phyloP scores from a whole-genome alignment of 139 green algal species.

The Closterium sp. region DNA sequence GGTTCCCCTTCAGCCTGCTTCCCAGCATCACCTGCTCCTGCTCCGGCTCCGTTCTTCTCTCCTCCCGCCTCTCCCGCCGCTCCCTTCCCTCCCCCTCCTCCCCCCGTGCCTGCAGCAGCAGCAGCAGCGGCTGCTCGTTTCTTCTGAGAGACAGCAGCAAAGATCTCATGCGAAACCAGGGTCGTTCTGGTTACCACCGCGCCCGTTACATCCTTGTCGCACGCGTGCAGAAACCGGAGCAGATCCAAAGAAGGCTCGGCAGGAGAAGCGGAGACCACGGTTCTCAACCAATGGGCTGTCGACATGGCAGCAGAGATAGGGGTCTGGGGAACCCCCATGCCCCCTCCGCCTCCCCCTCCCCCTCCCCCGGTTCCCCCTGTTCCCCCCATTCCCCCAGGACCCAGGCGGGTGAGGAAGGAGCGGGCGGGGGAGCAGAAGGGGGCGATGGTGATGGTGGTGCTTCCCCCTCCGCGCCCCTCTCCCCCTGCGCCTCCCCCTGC shows the following conservation, averaged over 20 bases:
- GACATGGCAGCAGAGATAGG: not conserved
- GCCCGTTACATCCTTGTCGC: not conserved
- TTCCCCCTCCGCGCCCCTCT: not conserved
- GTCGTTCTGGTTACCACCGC: not conserved
- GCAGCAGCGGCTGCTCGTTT: not conserved
- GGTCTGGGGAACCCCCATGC: not conserved
- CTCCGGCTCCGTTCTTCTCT: not conserved
- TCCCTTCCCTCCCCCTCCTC: not conserved
- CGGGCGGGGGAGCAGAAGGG: not conserved
- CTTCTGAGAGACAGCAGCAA: not conserved
- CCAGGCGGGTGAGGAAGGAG: not conserved
- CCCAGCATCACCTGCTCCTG: not conserved
- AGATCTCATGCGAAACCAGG: constrained; percentile 1
- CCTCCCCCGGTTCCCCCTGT: not conserved
- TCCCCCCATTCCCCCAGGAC: not conserved
- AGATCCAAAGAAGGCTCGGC: not conserved
- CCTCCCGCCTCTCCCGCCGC: not conserved
- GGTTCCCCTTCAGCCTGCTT: not conserved
- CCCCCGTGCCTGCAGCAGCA: not conserved
- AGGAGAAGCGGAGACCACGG: not conserved
- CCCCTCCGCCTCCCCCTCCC: not conserved
- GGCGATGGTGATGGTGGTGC: not conserved
- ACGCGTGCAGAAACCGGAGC: not conserved
- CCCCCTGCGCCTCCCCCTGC: not conserved
- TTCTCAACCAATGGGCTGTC: not conserved